phyloP scores from a whole-genome alignment of 2,329 filamentous ascomycete species.

The Colletotrichum tamarilloi region DNA sequence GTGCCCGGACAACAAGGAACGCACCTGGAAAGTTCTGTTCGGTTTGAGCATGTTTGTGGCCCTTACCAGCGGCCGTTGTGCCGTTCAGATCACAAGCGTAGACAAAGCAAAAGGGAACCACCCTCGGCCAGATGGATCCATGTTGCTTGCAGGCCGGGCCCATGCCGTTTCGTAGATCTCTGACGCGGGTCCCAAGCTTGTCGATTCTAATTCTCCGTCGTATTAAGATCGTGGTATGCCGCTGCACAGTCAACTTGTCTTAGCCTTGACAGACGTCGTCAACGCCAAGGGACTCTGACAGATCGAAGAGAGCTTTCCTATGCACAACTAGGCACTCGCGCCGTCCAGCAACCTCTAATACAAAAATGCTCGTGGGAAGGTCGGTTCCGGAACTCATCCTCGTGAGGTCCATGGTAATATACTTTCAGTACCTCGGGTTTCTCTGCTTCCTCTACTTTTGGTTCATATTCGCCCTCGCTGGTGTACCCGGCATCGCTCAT shows the following conservation, averaged over 20 bases:
- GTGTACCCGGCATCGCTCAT: conserved; percentile 38
- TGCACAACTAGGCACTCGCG: not conserved
- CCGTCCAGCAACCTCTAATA: not conserved
- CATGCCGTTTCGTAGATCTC: conserved; percentile 32
- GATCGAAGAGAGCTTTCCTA: not conserved
- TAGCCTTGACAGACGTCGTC: not conserved
- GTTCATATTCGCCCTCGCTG: conserved; percentile 35
- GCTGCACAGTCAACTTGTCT: not conserved
- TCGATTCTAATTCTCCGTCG: not conserved
- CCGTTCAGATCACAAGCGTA: conserved; percentile 12
- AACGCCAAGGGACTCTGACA: not conserved
- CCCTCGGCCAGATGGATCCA: conserved; percentile 6
- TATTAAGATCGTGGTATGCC: conserved; percentile 12
- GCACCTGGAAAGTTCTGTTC: not conserved
- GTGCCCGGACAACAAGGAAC: not conserved
- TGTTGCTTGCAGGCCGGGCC: conserved; percentile 1
- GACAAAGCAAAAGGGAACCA: not conserved
- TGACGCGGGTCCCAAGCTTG: not conserved
- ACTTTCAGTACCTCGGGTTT: conserved; percentile 33
- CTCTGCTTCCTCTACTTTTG: conserved; percentile 39
- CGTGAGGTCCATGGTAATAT: conserved; percentile 21
- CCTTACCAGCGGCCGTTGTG: not conserved
- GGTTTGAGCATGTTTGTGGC: not conserved
- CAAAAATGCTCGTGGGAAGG: conserved; percentile 31
- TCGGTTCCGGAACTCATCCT: conserved; percentile 31